phyloP scores from a whole-genome alignment of 768 basidiomycete genomes.

The Stropharia rugosoannulata region DNA sequence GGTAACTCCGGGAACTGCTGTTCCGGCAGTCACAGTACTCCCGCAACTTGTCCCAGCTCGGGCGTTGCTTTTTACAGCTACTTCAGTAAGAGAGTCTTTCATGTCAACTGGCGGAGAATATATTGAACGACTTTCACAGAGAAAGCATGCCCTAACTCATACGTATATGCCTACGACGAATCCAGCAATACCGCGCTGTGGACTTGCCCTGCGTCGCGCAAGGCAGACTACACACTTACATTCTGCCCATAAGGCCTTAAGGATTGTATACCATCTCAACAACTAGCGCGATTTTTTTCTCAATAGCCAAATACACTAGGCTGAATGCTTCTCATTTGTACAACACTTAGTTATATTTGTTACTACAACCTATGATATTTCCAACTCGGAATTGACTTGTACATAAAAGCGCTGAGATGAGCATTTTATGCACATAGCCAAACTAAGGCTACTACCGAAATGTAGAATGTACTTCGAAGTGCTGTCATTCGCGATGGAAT shows the following conservation, averaged over 20 bases:
- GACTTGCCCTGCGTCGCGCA: conserved; percentile 40
- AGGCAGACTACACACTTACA: conserved; percentile 48
- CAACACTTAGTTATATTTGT: no score
- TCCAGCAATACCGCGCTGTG: conserved; percentile 49
- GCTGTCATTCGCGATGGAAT: no score
- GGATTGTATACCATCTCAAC: neutral
- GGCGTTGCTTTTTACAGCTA: conserved; percentile 34
- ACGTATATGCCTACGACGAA: conserved; percentile 60
- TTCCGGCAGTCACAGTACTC: conserved; percentile 50
- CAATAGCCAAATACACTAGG: no score
- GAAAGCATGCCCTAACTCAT: conserved; percentile 43
- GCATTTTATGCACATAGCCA: no score
- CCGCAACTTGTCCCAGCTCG: conserved; percentile 56
- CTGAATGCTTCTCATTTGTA: no score
- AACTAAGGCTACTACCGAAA: no score
- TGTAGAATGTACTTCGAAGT: no score
- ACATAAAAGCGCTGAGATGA: no score
- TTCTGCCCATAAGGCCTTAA: conserved; percentile 46
- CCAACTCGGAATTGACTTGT: no score
- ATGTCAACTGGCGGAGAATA: neutral
- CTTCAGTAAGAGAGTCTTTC: conserved; percentile 25
- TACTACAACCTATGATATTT: no score
- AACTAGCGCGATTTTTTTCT: neutral
- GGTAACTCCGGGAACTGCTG: conserved; percentile 67
- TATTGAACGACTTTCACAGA: conserved; percentile 18